These are phyloP conservation scores for Hyaloscypha finlandica DNA, from an alignment of 495 filamentous ascomycete species.

Conservation along the genomic window DNA sequence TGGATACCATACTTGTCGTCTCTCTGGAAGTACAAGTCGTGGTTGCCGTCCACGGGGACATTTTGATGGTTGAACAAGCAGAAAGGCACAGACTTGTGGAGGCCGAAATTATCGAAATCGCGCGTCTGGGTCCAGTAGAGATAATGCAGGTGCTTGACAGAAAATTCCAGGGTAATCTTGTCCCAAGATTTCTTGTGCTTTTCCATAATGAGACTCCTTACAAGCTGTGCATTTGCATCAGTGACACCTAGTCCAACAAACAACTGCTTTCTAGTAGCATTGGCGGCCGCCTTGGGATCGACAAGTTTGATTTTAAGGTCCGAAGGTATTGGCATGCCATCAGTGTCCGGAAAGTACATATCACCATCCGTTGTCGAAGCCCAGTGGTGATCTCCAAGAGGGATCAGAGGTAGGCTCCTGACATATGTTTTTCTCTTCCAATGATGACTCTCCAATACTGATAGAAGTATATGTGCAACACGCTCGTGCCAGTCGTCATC, in stretches of 20 bases:
- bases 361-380: not conserved
- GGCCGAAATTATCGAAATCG: not conserved
- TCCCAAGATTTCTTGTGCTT: not conserved
- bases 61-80: not conserved
- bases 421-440: not conserved
- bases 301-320: conserved; percentile 11
- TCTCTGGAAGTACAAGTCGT: not conserved
- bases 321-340: conserved; percentile 6
- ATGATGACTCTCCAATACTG: not conserved
- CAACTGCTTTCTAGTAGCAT: not conserved
- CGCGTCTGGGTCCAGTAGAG: not conserved
- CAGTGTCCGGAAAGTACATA: conserved; percentile 9
- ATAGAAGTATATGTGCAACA: not conserved
- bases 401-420: not conserved
- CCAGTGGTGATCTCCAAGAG: conserved; percentile 2
- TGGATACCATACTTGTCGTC: not conserved
- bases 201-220: not conserved
- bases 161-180: not conserved
- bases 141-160: not conserved
- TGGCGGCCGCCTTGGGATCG: not conserved
- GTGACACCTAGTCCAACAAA: conserved; percentile 6
- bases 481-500: conserved; percentile 14
- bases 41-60: not conserved
- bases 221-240: not conserved
- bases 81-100: not conserved